These are phyloP conservation scores for Oryza glumipatula DNA, from an alignment of 176 grass and related monocot genomes.

Conservation along the genomic window DNA sequence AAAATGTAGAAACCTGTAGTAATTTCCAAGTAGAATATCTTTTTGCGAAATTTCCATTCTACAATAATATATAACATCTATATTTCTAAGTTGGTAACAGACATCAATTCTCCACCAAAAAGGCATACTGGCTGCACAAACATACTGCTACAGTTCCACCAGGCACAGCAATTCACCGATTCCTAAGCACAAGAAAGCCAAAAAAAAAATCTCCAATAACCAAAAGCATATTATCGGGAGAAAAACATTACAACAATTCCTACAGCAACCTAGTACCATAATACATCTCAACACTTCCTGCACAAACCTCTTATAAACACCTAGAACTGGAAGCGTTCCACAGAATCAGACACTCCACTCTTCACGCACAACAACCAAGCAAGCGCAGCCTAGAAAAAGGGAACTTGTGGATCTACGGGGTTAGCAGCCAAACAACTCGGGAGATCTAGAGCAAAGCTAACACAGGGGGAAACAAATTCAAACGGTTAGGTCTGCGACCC, in stretches of 20 bases:
- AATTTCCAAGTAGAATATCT: background rate
- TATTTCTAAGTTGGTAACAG: background rate
- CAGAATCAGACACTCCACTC: background rate
- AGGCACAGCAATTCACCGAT: background rate
- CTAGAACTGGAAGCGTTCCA: background rate
- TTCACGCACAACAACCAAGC: background rate
- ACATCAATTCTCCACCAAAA: background rate
- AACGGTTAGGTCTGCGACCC: background rate
- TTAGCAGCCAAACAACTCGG: background rate
- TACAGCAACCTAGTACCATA: no score
- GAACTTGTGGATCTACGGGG: background rate
- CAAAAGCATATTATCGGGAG: background rate
- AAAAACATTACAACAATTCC: background rate
- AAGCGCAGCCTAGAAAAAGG: background rate
- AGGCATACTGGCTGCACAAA: background rate
- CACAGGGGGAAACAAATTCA: background rate
- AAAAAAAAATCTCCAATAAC: background rate
- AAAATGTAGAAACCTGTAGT: background rate
- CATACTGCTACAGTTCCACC: background rate
- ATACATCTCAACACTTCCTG: no score
- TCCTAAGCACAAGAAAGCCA: background rate
- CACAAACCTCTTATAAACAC: no score
- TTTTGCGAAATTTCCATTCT: background rate
- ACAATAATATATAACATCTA: background rate
- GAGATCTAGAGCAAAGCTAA: constrained; percentile 35